Evolutionary conservation across 2,329 filamentous ascomycete genomes (phyloP), one percentile per base, ranked within the genome.

Genomic region (Aspergillus fischeri): DNA sequence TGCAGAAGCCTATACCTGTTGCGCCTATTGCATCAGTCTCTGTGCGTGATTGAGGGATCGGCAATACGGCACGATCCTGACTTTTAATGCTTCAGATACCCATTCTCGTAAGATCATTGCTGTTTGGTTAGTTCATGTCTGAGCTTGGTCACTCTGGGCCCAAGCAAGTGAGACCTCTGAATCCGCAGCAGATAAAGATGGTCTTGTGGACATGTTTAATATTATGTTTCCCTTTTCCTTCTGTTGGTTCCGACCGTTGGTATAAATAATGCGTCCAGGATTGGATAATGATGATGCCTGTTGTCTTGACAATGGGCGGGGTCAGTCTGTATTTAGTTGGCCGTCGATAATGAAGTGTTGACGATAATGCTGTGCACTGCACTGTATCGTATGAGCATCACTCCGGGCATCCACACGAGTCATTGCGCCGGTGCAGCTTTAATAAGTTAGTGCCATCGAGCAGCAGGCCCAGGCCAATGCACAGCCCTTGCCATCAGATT

Each of bases 81-180:
- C 20, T 67, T 65, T 61, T 70, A 63, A 67, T 66, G 49, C 67
- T 66, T 60, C 65, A 69, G 70, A 73, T 73, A 73, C 70, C 70
- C 69, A 65, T 60, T 56, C 50, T 60, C 65, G 58, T 64, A 64
- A 61, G 63, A 59, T 61, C 56, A 57, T 62, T 52, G 57, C 59
- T 59, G 59, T 56, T 48, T 52, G 42, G 48, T 57, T 47, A 47
- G 21, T 47, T 25, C 20, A 17, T 32, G 14, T 42, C 35, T 52
- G n/a, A 6, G 54, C 29, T 48, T 27, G 45, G 49, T 49, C 38
- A 50, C 24, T 35, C 28, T 54, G 35, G 32, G 32, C 14, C 17
- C 5, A 38, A 38, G 14, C 45, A 14, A n/a, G n/a, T 20, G 25
- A 27, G 53, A n/a, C 50, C 35, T 8, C 32, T 41, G 21, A 35